Evolutionary conservation across 2,329 filamentous ascomycete species (phyloP).

Genomic region (Talaromyces atroroseus): DNA sequence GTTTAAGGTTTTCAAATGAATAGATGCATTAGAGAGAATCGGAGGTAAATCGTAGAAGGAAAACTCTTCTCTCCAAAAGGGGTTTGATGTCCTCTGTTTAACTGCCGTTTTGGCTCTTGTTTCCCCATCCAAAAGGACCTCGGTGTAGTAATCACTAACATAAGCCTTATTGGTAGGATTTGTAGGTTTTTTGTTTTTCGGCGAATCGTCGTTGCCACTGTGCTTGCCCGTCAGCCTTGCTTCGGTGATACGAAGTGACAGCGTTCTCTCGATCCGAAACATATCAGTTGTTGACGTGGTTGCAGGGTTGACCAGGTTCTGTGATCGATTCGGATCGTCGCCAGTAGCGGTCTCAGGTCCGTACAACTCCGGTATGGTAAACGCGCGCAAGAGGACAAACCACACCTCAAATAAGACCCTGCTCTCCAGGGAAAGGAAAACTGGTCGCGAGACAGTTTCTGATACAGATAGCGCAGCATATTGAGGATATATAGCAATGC

Average conservation of each 20-base stretch:
- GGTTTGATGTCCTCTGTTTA: conserved; percentile 40
- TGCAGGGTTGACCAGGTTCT: conserved; percentile 23
- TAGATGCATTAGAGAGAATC: conserved; percentile 41
- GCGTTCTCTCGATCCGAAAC: conserved; percentile 60
- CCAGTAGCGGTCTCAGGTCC: conserved; percentile 48
- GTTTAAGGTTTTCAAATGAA: conserved; percentile 44
- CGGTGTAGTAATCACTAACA: conserved; percentile 43
- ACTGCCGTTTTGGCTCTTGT: conserved; percentile 45
- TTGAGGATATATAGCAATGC: conserved; percentile 90
- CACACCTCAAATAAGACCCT: conserved; percentile 93
- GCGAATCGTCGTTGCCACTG: conserved; percentile 24
- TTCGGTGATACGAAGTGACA: conserved; percentile 57
- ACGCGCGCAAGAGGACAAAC: conserved; percentile 86
- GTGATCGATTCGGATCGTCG: conserved; percentile 37
- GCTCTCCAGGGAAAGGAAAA: conserved; percentile 82
- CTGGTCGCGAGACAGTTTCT: conserved; percentile 73
- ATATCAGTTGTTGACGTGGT: conserved; percentile 46
- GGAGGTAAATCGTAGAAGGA: conserved; percentile 43
- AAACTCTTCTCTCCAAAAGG: conserved; percentile 49
- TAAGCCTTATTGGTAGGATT: conserved; percentile 21
- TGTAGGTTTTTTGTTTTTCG: conserved; percentile 5
- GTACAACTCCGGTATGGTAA: conserved; percentile 87
- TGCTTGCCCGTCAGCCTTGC: conserved; percentile 47
- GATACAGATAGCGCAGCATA: conserved; percentile 72
- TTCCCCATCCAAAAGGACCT: conserved; percentile 45